A percentile compares a stretch with the other conserved stretches of the same genome.
Evolutionary conservation across 805 yeast genomes (phyloP).

Genomic region (Barnettozyma vustinii): DNA sequence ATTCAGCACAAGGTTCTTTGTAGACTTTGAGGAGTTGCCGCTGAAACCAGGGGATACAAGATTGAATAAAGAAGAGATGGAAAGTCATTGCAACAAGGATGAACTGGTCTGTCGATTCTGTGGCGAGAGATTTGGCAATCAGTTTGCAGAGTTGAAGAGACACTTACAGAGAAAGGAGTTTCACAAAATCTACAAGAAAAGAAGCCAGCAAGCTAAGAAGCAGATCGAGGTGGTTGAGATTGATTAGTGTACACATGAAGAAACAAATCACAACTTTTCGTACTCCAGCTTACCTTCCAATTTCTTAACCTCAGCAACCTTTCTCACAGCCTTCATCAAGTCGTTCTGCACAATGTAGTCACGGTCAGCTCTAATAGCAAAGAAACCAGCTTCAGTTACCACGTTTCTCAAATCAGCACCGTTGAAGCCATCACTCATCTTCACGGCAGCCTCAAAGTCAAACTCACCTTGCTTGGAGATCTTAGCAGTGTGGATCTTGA

Average conservation of each 20-base stretch:
- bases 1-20: conserved; percentile 62
- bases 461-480: conserved; percentile 91
- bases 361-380: conserved; percentile 96
- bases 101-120: conserved; percentile 41
- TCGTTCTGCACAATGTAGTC: conserved; percentile 92
- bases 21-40: conserved; percentile 46
- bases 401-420: conserved; percentile 98
- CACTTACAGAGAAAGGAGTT: conserved; percentile 36
- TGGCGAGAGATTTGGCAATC: conserved; percentile 34
- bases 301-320: conserved; percentile 94
- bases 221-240: conserved; percentile 1
- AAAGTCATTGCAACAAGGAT: conserved; percentile 23
- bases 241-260: neutral
- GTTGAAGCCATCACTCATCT: conserved; percentile 98
- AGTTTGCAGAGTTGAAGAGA: conserved; percentile 37
- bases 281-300: conserved; percentile 94
- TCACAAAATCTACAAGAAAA: conserved; percentile 4
- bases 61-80: conserved; percentile 38
- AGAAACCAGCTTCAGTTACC: conserved; percentile 97
- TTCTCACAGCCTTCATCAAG: conserved; percentile 95
- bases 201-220: neutral
- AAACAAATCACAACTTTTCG: conserved; percentile 65
- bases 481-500: conserved; percentile 84
- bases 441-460: conserved; percentile 94
- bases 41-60: conserved; percentile 36